phyloP scores from a whole-genome alignment of 2,329 filamentous ascomycete species.

The Cercospora brassicicola region DNA sequence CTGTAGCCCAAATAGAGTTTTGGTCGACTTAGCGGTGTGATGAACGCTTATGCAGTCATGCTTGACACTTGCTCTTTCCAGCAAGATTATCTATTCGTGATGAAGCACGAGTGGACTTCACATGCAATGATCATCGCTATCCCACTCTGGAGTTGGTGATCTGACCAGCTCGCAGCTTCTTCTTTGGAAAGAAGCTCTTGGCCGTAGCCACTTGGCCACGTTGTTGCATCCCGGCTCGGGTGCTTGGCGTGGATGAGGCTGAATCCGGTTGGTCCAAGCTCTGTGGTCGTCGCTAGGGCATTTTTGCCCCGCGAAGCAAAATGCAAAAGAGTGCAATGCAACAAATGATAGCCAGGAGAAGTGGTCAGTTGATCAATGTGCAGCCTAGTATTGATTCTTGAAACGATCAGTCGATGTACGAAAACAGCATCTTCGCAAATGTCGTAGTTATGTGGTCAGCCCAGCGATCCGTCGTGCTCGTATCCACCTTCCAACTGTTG shows the following conservation, averaged over 20 bases:
- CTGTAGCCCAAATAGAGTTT: constrained; percentile 15
- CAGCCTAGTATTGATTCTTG: not conserved
- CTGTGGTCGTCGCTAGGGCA: not conserved
- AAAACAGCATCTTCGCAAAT: not conserved
- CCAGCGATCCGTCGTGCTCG: not conserved
- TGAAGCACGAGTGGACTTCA: not conserved
- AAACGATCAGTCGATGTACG: constrained; percentile 1
- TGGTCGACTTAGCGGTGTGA: constrained; percentile 14
- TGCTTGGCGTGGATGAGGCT: not conserved
- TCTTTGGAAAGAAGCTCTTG: not conserved
- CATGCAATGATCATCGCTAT: constrained; percentile 1
- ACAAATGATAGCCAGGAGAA: not conserved
- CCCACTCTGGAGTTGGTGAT: not conserved
- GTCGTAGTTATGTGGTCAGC: constrained; percentile 4
- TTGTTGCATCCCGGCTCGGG: not conserved
- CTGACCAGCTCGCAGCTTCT: not conserved
- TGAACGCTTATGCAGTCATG: constrained; percentile 18
- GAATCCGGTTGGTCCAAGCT: not conserved
- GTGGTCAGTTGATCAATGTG: not conserved
- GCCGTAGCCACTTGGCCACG: not conserved
- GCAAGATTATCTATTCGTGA: not conserved
- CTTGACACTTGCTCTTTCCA: not conserved
- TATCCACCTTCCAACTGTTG: constrained; percentile 1
- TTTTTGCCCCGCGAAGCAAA: constrained; percentile 2
- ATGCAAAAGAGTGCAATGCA: not conserved